Base-by-base conservation (phyloP, 2,329 filamentous ascomycete genomes). In the Cladorrhinum sp. region DNA sequence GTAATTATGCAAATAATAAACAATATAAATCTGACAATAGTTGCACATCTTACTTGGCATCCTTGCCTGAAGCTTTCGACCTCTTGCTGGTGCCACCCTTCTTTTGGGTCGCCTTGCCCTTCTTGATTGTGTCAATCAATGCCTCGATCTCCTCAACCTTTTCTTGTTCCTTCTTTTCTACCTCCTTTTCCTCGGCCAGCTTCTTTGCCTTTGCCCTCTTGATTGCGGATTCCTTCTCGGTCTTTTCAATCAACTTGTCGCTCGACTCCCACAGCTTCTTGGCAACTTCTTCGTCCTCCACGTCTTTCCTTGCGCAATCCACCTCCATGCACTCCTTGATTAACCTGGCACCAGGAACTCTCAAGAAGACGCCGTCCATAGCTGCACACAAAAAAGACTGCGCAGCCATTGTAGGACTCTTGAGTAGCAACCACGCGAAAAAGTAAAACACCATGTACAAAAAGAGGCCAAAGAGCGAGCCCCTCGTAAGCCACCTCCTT, bases 231-330 rank as follows among this genome's bases (percentile, higher is more conserved):
- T 89, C 85, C 77, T 91, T 96, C 75, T 98, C 93, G 13, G 88
- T 84, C 67, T 83, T 83, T 73, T 96, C 88, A 59, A 98, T 88
- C 64, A 96, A 84, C 71, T 85, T 86, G 70, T 96, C 93, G 71
- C 90, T 96, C 61, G 90, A 87, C 71, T 96, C 85, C 93, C 93
- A 99, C 16, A 99, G 78, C 72, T 87, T 85, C 81, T 96, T 92
- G 61, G 92, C 92, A 27, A 90, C 77, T 20, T 83, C 83, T 65
- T 96, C 92, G 70, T 96, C 90, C 65, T 83, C 82, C 50, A 97
- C 81, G 69, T 97, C 93, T 24, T 77, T 79, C 57, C 91, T 81
- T 24, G 88, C 82, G 73, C 86, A 89, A 64, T 89, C 84, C 18
- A 93, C 81, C 70, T 91, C 85, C 67, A 85, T 86, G 72, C 93